Conservation (phyloP, 2,329 filamentous ascomycete species). For the Hypoxylon sp. region DNA sequence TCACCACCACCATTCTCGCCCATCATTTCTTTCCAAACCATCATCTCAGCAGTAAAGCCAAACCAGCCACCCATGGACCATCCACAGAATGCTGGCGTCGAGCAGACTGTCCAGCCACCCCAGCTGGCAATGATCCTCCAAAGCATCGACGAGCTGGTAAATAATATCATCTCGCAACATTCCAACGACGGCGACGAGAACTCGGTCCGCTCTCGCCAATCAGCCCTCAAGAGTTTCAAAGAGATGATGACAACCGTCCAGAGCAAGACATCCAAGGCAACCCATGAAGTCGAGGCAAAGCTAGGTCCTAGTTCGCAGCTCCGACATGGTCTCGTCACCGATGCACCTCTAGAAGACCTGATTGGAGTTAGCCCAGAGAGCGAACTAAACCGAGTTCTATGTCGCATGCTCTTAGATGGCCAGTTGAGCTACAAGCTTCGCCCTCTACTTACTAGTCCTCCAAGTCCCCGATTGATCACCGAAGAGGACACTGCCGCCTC, state of each 20-base stretch:
- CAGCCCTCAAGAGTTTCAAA: conserved; percentile 30
- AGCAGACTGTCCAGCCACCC: conserved; percentile 14
- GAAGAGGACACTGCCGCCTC: conserved; percentile 11
- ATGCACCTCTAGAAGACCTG: conserved; percentile 25
- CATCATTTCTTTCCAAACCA: background rate
- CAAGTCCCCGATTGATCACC: conserved; percentile 18
- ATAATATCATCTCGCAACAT: background rate
- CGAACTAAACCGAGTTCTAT: conserved; percentile 31
- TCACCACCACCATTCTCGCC: background rate
- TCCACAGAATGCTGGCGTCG: background rate
- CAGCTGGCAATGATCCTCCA: conserved; percentile 30
- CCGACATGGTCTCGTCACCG: background rate
- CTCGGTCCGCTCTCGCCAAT: conserved; percentile 25
- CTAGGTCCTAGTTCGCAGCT: conserved; percentile 8
- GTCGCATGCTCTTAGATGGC: conserved; percentile 8
- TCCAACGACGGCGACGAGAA: background rate
- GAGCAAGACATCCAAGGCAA: conserved; percentile 35
- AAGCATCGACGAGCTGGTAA: conserved; percentile 36
- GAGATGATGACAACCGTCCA: conserved; percentile 37
- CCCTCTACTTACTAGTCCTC: background rate
- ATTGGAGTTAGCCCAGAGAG: conserved; percentile 19
- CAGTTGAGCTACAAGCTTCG: conserved; percentile 43
- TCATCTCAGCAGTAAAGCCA: background rate
- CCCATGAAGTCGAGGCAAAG: conserved; percentile 29
- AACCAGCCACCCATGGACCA: conserved; percentile 11